phyloP scores from a whole-genome alignment of 306 rosid genomes.

The Erythrophleum fordii region DNA sequence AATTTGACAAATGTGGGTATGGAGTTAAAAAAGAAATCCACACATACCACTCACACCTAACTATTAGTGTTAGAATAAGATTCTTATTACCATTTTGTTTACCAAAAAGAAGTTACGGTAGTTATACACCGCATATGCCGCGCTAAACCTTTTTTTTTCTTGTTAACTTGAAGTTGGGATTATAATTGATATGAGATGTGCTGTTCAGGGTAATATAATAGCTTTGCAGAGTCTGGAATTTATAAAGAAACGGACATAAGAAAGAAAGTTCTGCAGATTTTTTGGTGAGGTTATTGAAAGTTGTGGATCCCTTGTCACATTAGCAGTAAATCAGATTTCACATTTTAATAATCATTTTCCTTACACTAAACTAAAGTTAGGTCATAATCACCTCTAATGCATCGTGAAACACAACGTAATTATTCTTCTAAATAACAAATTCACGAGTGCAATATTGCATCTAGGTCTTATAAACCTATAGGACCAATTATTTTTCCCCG shows the following conservation, averaged over 20 bases:
- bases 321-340: not conserved
- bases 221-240: not conserved
- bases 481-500: not conserved
- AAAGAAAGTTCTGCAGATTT: not conserved
- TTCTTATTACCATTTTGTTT: not conserved
- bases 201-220: not conserved
- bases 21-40: not conserved
- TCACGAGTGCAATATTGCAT: not conserved
- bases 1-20: not conserved
- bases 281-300: not conserved
- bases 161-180: not conserved
- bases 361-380: not conserved
- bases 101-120: not conserved
- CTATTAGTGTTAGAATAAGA: not conserved
- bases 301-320: not conserved
- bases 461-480: not conserved
- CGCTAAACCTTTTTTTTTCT: too few species aligned
- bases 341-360: not conserved
- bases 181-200: not conserved
- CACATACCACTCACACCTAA: not conserved
- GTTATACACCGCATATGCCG: not conserved
- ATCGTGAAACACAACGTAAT: not conserved
- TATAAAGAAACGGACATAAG: not conserved
- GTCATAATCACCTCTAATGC: not conserved
- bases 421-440: not conserved